Evolutionary conservation across 2,329 filamentous ascomycete species (phyloP).

Genomic region (Periconia sp.): DNA sequence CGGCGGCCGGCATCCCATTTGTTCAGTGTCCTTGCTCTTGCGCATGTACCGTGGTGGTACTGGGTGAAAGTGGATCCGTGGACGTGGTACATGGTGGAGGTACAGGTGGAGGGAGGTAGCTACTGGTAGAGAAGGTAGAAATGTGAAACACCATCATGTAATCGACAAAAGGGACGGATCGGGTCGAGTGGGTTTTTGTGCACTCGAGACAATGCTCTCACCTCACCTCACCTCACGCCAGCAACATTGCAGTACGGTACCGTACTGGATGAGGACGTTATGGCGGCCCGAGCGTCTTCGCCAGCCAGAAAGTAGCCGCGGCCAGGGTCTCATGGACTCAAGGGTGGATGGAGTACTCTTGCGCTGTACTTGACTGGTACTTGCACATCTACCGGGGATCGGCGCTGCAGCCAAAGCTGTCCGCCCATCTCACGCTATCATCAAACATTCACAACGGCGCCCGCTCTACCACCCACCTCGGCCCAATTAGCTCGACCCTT

Average conservation of each 20-base stretch:
- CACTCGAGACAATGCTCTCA: not conserved
- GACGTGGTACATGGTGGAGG: not conserved
- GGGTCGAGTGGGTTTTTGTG: not conserved
- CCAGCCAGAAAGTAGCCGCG: constrained; percentile 24
- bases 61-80: not conserved
- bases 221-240: not conserved
- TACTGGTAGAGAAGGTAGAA: too few relatives aligned
- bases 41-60: not conserved
- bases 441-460: not conserved
- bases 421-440: constrained; percentile 14
- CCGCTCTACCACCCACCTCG: not conserved
- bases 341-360: too few relatives aligned
- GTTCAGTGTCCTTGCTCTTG: not conserved
- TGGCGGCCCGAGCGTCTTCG: constrained; percentile 21
- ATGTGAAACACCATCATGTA: not conserved
- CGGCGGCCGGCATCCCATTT: not conserved
- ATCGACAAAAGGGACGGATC: not conserved
- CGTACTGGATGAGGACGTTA: too few relatives aligned
- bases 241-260: too few relatives aligned
- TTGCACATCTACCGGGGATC: constrained; percentile 26
- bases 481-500: not conserved
- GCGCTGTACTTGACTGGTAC: constrained; percentile 1
- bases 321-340: not conserved
- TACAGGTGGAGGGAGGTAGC: not conserved
- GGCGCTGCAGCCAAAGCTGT: constrained; percentile 25